A percentile compares a stretch with the other conserved stretches of the same genome.
These are phyloP conservation scores for Coffea humblotiana DNA, from an alignment of 305 asterid species.

Conservation along the genomic window DNA sequence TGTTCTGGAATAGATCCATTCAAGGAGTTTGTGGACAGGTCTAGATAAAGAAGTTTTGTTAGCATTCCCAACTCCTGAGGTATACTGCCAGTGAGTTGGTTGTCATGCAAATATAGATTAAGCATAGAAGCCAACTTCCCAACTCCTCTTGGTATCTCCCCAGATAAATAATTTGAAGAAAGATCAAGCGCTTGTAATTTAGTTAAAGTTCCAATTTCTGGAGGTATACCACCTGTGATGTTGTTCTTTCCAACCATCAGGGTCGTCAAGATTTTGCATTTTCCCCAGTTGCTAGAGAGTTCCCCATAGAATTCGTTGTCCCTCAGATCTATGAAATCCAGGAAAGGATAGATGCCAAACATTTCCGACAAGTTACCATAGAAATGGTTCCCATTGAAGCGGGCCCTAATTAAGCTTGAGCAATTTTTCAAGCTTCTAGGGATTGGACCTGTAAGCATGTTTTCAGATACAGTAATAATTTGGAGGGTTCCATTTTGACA, in stretches of 20 bases:
- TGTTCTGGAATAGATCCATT: constrained; percentile 14
- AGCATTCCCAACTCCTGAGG: too few species aligned
- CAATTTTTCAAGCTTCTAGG: neutral
- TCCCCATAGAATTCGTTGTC: neutral
- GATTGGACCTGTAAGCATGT: constrained; percentile 17
- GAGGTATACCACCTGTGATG: too few species aligned
- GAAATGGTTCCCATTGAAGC: neutral
- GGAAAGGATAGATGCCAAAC: constrained; percentile 25
- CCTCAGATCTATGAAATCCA: constrained; percentile 6
- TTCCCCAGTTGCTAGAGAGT: constrained; percentile 12
- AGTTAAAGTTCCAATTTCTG: too few species aligned
- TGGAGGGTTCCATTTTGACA: constrained; percentile 8
- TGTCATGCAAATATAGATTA: too few species aligned
- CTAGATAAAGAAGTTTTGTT: neutral
- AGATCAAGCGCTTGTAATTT: too few species aligned
- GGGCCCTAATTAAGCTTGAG: too few species aligned
- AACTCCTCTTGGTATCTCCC: too few species aligned
- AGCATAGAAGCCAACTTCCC: too few species aligned
- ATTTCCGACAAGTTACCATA: constrained; percentile 14
- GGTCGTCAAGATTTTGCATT: neutral
- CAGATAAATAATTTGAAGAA: too few species aligned
- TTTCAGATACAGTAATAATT: neutral
- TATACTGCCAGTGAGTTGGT: too few species aligned
- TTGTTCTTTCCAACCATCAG: neutral
- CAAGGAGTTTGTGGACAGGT: constrained; percentile 17